Percentiles rank a stretch among this genome's conserved stretches.
phyloP scores from a whole-genome alignment of 108 stramenopile genomes.

The Conticribra weissflogii region DNA sequence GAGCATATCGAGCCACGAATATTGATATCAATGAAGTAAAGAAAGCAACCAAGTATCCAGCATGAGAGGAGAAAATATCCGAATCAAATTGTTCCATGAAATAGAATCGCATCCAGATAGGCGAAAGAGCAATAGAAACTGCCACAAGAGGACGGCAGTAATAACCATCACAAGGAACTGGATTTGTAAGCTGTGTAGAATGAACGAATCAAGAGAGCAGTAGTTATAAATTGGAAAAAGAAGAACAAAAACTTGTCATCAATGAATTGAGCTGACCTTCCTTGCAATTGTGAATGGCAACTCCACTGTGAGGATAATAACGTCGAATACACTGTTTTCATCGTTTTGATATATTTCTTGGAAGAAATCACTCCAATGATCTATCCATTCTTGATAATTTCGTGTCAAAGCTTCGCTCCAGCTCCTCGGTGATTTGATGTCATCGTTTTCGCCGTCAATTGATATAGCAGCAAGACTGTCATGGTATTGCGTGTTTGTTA shows the following conservation, averaged over 20 bases:
- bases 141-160: conserved; percentile 82
- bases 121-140: conserved; percentile 70
- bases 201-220: neutral
- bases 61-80: conserved; percentile 53
- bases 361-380: conserved; percentile 59
- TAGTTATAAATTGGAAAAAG: neutral
- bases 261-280: conserved; percentile 58
- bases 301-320: conserved; percentile 64
- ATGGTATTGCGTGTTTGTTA: too few relatives aligned
- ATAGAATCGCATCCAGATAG: conserved; percentile 79
- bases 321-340: conserved; percentile 58
- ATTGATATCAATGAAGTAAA: conserved; percentile 36
- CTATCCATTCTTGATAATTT: conserved; percentile 59
- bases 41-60: conserved; percentile 34
- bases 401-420: conserved; percentile 66
- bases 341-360: conserved; percentile 66
- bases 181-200: conserved; percentile 38
- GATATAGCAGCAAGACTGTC: neutral
- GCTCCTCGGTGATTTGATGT: conserved; percentile 38
- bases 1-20: conserved; percentile 68
- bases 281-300: conserved; percentile 79
- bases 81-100: conserved; percentile 59
- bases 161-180: conserved; percentile 91
- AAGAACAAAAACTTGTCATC: too few relatives aligned
- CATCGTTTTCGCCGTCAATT: neutral